A percentile compares a stretch with the other conserved stretches of the same genome.
Evolutionary conservation across 768 basidiomycete species (phyloP).

Genomic region (Suillus fuscotomentosus): DNA sequence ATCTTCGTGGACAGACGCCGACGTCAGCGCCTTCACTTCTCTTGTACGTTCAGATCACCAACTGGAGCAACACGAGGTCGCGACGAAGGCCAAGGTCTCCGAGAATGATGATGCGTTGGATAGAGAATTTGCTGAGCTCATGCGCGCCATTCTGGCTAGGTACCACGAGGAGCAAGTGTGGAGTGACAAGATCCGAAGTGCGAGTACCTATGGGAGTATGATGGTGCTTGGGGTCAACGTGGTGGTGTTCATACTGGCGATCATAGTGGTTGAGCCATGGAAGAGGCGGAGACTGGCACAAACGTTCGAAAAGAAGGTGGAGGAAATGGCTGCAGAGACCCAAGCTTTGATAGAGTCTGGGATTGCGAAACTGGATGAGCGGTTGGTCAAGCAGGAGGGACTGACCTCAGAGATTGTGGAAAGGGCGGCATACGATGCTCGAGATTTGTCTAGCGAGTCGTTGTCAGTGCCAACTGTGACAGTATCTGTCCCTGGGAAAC

Average conservation of each 20-base stretch:
- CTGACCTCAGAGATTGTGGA: constrained; percentile 29
- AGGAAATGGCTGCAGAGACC: constrained; percentile 45
- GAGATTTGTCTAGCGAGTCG: constrained; percentile 5
- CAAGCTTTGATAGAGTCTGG: constrained; percentile 46
- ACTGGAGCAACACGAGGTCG: constrained; percentile 75
- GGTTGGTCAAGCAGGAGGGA: constrained; percentile 48
- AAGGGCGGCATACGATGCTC: constrained; percentile 13
- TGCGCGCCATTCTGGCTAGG: constrained; percentile 83
- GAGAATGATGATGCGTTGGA: constrained; percentile 81
- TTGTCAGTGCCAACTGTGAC: constrained; percentile 8
- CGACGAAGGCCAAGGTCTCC: constrained; percentile 64
- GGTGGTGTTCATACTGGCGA: constrained; percentile 86
- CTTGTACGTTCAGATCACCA: constrained; percentile 90
- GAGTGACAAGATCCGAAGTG: constrained; percentile 97
- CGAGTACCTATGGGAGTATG: constrained; percentile 90
- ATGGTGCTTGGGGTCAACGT: constrained; percentile 86
- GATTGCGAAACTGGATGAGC: constrained; percentile 45
- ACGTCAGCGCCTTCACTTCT: constrained; percentile 84
- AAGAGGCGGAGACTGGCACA: constrained; percentile 84
- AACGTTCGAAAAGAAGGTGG: constrained; percentile 85
- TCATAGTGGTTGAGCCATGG: constrained; percentile 94
- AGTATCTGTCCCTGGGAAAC: constrained; percentile 4
- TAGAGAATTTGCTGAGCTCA: constrained; percentile 80
- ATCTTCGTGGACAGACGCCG: constrained; percentile 85
- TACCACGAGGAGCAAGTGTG: constrained; percentile 99